These are phyloP conservation scores for Balansia obtecta DNA, from an alignment of 2,329 filamentous ascomycete species.

Conservation along the genomic window DNA sequence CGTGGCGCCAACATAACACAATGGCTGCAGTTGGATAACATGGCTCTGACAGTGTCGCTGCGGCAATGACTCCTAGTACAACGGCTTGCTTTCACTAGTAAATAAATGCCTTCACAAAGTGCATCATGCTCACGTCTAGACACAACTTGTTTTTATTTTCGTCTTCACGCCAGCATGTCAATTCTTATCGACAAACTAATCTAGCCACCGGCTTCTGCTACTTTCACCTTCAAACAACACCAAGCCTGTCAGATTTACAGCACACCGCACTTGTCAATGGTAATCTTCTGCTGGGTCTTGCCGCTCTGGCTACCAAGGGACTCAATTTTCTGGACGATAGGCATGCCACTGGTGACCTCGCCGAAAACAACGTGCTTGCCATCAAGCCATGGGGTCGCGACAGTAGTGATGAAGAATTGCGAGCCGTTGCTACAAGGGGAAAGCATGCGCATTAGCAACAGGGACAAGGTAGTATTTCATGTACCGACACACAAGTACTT, in stretches of 20 bases:
- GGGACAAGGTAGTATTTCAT: not conserved
- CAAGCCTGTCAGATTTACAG: constrained; percentile 23
- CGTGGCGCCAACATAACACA: too few relatives aligned
- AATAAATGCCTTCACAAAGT: too few relatives aligned
- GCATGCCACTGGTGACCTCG: constrained; percentile 46
- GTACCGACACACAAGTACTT: too few relatives aligned
- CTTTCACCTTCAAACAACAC: not conserved
- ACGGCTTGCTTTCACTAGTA: too few relatives aligned
- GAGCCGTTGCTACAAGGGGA: constrained; percentile 71
- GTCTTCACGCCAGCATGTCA: not conserved
- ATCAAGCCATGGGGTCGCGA: constrained; percentile 76
- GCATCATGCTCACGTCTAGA: not conserved
- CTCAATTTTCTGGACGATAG: constrained; percentile 49
- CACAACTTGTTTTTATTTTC: not conserved
- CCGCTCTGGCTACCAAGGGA: constrained; percentile 44
- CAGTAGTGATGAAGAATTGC: constrained; percentile 96
- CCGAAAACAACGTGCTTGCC: constrained; percentile 79
- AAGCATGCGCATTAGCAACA: constrained; percentile 17
- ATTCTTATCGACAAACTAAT: not conserved
- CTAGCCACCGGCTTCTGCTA: not conserved
- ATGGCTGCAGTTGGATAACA: too few relatives aligned
- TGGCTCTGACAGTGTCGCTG: not conserved
- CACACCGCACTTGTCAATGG: constrained; percentile 42
- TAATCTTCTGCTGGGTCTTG: constrained; percentile 41
- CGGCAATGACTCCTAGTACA: too few relatives aligned